phyloP scores from a whole-genome alignment of 768 basidiomycete genomes.

The Hebeloma cylindrosporum region DNA sequence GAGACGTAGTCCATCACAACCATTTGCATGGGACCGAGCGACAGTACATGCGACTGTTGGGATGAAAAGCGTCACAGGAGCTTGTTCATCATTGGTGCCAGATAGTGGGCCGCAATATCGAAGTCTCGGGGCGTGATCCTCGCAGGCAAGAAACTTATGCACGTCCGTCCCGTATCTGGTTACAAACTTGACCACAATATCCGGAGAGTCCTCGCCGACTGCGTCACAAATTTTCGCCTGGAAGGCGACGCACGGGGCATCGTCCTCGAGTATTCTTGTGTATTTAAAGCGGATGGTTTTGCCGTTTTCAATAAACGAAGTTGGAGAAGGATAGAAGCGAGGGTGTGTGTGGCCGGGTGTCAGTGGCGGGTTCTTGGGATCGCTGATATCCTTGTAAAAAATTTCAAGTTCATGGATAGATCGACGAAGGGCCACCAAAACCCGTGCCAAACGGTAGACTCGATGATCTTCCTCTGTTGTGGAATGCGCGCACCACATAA shows the following conservation, averaged over 20 bases:
- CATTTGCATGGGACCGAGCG: too few relatives aligned
- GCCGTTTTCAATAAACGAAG: constrained; percentile 7
- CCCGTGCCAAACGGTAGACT: constrained; percentile 7
- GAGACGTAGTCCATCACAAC: too few relatives aligned
- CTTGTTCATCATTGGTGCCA: too few relatives aligned
- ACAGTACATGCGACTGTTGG: too few relatives aligned
- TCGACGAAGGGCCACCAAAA: constrained; percentile 10
- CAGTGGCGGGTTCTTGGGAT: not conserved
- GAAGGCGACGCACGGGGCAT: constrained; percentile 13
- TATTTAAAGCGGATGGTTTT: constrained; percentile 10
- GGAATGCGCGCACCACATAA: constrained; percentile 15
- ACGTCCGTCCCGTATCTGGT: too few relatives aligned
- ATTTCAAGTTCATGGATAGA: constrained; percentile 5
- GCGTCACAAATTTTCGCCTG: constrained; percentile 5
- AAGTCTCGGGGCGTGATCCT: too few relatives aligned
- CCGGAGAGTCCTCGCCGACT: too few relatives aligned
- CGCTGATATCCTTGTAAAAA: too few relatives aligned
- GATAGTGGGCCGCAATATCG: too few relatives aligned
- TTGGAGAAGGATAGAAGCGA: constrained; percentile 19
- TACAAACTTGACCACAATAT: too few relatives aligned
- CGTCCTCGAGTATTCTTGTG: constrained; percentile 6
- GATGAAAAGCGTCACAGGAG: too few relatives aligned
- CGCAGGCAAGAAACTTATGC: too few relatives aligned
- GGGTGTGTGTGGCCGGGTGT: constrained; percentile 10
- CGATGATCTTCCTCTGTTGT: constrained; percentile 14